Percentiles rank a stretch among this genome's conserved stretches.
Evolutionary conservation across 306 rosid genomes (phyloP).

Genomic region (Oxytropis ochrocephala): DNA sequence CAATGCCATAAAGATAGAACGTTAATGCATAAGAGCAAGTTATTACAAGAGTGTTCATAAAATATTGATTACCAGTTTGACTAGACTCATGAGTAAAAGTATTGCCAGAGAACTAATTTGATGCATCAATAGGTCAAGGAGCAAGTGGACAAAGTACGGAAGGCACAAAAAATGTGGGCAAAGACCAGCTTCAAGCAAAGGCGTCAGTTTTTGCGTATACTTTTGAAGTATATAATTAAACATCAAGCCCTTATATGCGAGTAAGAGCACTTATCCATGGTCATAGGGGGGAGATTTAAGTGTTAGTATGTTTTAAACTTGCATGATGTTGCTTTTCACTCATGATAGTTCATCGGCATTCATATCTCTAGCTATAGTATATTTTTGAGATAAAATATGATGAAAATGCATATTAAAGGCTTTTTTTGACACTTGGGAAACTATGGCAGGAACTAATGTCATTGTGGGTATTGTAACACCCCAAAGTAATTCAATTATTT

Average conservation of each 20-base stretch:
- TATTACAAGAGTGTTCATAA: conserved; percentile 9
- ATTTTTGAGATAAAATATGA: no score
- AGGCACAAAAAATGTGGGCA: conserved; percentile 77
- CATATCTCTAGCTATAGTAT: no score
- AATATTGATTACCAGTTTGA: conserved; percentile 9
- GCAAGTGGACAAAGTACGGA: conserved; percentile 70
- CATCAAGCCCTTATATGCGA: conserved; percentile 93
- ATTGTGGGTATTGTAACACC: no score
- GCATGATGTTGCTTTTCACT: background rate
- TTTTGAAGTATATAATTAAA: conserved; percentile 73
- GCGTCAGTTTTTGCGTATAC: conserved; percentile 77
- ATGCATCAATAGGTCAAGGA: conserved; percentile 62
- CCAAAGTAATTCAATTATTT: no score
- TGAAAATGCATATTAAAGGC: no score
- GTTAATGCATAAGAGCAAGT: background rate
- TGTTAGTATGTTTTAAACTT: background rate
- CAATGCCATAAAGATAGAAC: background rate
- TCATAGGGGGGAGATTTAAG: conserved; percentile 9
- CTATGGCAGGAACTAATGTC: no score
- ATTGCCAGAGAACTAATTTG: conserved; percentile 10
- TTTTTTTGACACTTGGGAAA: no score
- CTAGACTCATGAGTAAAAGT: background rate
- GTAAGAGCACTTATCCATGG: conserved; percentile 44
- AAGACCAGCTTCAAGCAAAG: conserved; percentile 89
- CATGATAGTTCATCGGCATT: no score